Conservation (phyloP, 164 flowering plant genomes). For the Aristolochia fimbriata region DNA sequence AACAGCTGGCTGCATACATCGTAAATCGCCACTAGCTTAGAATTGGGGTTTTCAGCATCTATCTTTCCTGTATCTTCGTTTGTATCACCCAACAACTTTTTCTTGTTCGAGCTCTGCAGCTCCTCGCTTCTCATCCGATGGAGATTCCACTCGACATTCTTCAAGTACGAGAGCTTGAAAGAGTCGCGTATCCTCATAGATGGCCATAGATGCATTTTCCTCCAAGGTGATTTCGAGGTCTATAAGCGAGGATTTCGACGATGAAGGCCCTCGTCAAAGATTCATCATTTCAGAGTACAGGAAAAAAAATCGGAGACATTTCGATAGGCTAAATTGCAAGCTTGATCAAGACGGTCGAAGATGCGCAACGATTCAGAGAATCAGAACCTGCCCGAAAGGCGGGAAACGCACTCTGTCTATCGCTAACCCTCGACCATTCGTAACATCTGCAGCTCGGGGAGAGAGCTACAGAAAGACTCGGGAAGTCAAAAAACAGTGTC, state of each 20-base stretch:
- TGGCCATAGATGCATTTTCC: conserved; percentile 71
- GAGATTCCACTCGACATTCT: conserved; percentile 45
- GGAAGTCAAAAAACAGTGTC: neutral
- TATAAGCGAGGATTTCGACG: too few species aligned
- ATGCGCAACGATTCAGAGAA: too few species aligned
- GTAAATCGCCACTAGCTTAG: conserved; percentile 3
- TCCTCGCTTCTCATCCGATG: conserved; percentile 34
- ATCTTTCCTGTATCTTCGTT: neutral
- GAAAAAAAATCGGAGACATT: too few species aligned
- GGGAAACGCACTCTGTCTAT: too few species aligned
- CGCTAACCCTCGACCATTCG: too few species aligned
- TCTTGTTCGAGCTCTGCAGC: conserved; percentile 4
- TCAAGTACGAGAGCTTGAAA: conserved; percentile 42
- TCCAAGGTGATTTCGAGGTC: too few species aligned
- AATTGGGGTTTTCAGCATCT: neutral
- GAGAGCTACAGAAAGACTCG: neutral
- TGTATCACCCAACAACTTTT: conserved; percentile 24
- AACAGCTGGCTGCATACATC: conserved; percentile 25
- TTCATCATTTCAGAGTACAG: too few species aligned
- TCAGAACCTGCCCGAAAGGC: too few species aligned
- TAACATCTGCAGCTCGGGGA: neutral
- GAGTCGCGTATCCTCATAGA: conserved; percentile 46
- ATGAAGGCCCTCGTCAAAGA: too few species aligned
- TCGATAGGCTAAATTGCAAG: too few species aligned
- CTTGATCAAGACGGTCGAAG: too few species aligned